Base-by-base conservation (phyloP, 2,329 filamentous ascomycete genomes). In the Claviceps sp. region DNA sequence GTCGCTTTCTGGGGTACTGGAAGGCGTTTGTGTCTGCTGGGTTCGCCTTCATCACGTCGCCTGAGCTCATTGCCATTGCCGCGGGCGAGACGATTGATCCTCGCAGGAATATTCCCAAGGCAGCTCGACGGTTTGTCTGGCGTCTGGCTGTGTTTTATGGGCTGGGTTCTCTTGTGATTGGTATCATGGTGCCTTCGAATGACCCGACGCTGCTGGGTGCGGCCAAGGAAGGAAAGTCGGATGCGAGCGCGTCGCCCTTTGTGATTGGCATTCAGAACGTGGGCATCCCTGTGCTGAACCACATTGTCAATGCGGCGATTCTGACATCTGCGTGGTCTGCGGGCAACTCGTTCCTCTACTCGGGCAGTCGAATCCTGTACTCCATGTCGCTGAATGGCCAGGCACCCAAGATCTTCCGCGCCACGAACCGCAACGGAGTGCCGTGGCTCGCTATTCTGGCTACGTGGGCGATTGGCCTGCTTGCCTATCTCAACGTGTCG, bases 401-500 rank as follows among this genome's bases (percentile, higher is more conserved):
- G 48, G 84, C 85, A 0, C 85, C 84, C 0, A 65, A 63, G 7
- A 65, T 80, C 55, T 84, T 86, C 67, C 71, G 73, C 37, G 70
- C 63, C 5, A 85, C 82, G 26, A 81, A 74, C 43, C 76, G 75
- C 55, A 70, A 72, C 20, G 84, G 84, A 48, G 79, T 85, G 0
- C 83, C 82, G 0, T 80, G 67, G 59, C 70, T 67, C 11, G 75
- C 71, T 2, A 76, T 81, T 1, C 62, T 79, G 5, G 67, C 66
- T 50, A 80, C 79, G 5, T 75, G 72, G 71, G 64, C 75, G 1
- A 74, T 87, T 59, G 81, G 81, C 24, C 72, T 84, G 8, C 73
- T 89, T 3, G 80, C 81, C 0, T 89, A 83, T 70, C 77, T 89
- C 62, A 86, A 85, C 63, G 75, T 81, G 45, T 81, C 77, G 46